Evolutionary conservation across 1,284 basidiomycete species (phyloP).

Genomic region (Austroboletus novae-zelandiae): DNA sequence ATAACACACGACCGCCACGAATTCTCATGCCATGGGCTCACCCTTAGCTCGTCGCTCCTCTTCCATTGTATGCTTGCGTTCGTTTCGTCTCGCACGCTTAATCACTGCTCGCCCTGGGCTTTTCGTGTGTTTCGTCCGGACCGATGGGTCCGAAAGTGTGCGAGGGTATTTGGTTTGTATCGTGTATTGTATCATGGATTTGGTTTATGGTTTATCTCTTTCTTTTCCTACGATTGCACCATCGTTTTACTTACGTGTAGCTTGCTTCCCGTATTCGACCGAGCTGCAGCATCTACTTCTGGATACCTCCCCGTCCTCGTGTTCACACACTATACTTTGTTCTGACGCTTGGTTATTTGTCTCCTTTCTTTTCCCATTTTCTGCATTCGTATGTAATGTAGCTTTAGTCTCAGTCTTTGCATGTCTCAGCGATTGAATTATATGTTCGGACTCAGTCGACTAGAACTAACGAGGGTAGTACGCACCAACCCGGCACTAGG

Average conservation of each 20-base stretch:
- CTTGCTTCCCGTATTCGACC: not conserved
- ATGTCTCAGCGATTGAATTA: not conserved
- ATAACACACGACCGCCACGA: conserved; percentile 10
- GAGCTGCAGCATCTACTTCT: not conserved
- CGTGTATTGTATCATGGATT: conserved; percentile 15
- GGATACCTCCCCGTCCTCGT: not conserved
- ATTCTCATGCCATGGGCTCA: not conserved
- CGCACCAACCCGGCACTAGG: not conserved
- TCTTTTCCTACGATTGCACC: not conserved
- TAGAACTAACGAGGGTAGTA: not conserved
- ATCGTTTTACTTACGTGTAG: conserved; percentile 1
- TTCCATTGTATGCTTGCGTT: not conserved
- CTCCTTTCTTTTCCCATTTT: not conserved
- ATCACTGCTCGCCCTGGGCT: conserved; percentile 2
- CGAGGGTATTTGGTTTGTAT: not conserved
- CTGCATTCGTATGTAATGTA: conserved; percentile 6
- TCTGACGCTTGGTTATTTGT: not conserved
- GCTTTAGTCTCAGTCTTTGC: not conserved
- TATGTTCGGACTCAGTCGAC: not conserved
- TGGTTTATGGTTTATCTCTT: not conserved
- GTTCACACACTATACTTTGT: not conserved
- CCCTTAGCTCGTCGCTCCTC: not conserved
- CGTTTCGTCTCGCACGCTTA: not conserved
- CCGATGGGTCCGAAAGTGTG: not conserved
- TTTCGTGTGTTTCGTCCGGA: conserved; percentile 1